Percentiles rank a stretch among this genome's conserved stretches.
Evolutionary conservation across 2,329 filamentous ascomycete species (phyloP).

Genomic region (Penicillium sp.): DNA sequence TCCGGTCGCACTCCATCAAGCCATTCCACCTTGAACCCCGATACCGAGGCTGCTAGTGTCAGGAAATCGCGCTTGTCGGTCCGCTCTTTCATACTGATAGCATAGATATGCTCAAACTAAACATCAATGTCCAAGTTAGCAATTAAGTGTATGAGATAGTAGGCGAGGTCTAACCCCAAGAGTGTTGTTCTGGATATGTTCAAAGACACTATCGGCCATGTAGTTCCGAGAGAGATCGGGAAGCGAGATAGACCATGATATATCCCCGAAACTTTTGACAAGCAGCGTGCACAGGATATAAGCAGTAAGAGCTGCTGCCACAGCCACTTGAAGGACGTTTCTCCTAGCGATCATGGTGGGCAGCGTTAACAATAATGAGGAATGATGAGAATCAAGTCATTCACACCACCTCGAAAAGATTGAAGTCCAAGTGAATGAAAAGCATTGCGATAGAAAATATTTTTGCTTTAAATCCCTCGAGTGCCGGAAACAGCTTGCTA

Average conservation of each 20-base stretch:
- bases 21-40: constrained; percentile 47
- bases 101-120: constrained; percentile 49
- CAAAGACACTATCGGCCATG: constrained; percentile 8
- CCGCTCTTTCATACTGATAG: constrained; percentile 49
- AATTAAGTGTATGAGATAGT: neutral
- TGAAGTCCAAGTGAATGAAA: neutral
- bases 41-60: constrained; percentile 44
- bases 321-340: neutral
- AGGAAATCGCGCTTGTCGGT: constrained; percentile 54
- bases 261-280: neutral
- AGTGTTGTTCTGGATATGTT: constrained; percentile 29
- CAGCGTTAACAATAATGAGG: neutral
- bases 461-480: neutral
- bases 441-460: neutral
- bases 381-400: neutral
- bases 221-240: neutral
- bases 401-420: neutral
- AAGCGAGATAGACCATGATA: neutral
- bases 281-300: neutral
- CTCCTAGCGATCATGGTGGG: constrained; percentile 1
- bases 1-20: constrained; percentile 47
- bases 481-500: neutral
- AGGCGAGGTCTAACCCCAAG: constrained; percentile 23
- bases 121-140: neutral
- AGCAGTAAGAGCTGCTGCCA: neutral